Base-by-base conservation (phyloP, 768 basidiomycete species). In the Tricholoma furcatifolium region DNA sequence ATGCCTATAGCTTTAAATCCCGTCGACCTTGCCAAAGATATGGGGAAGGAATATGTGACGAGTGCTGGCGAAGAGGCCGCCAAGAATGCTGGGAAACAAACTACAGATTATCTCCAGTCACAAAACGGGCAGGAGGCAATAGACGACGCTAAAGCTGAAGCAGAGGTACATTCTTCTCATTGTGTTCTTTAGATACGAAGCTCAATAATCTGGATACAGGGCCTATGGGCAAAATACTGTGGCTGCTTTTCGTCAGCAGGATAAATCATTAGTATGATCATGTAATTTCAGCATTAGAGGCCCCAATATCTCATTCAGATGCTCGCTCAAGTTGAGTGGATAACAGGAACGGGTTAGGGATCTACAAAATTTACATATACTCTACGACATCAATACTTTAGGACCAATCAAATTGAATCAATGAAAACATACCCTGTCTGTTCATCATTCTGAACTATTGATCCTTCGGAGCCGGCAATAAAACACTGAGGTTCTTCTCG, bases 181-280 rank as follows among this genome's bases (percentile, higher is more conserved):
- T 12, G 18, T 11, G 17, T 20, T 41, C 1, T 43, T 18, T 4
- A 42, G 14, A 20, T 23, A 51, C 6, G 6, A 12, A 3, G 9
- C 18, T 43, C 18, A 11, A 10, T 42, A 23, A 15, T 8, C 52
- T 32, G 14, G 10, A 30, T 32, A 10, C 36, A 67, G 64, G 62
- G 64, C 10, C 21, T 66, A 44, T 66, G 65, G 65, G 55, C 63
- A 27, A 66, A 65, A 50, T 65, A 64, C 30, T 67, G 65, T 34
- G 60, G 64, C 18, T 65, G 64, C 53, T 57, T 65, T 44, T 44
- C 55, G 27, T 57, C 55, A 34, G 58, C 27, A 23, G 47, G 30
- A 21, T 50, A 30, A 50, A 17, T 27, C 27, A 27, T 3, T 27
- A 7, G 27, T 27, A 27, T 7, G 7, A 7, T 27, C 27, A 27